phyloP scores from a whole-genome alignment of 148 eudicot genomes.

The Mesembryanthemum crystallinum region DNA sequence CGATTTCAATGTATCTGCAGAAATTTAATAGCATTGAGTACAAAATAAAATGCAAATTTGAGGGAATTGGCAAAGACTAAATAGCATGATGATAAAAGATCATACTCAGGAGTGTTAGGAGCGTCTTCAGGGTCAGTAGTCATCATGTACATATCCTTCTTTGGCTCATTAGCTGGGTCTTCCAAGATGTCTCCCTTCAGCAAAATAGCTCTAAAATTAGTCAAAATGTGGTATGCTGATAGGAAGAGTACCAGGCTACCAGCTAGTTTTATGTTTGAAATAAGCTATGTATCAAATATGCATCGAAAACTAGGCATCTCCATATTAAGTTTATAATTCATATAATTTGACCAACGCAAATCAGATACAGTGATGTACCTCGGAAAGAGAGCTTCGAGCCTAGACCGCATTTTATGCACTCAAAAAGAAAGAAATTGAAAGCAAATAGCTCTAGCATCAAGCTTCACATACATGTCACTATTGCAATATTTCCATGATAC shows the following conservation, averaged over 20 bases:
- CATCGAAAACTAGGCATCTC: background rate
- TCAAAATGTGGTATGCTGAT: background rate
- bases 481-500: background rate
- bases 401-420: background rate
- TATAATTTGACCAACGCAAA: no score
- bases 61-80: background rate
- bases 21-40: background rate
- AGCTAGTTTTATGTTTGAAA: background rate
- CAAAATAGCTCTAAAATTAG: background rate
- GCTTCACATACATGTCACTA: background rate
- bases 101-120: conserved; percentile 79
- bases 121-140: conserved; percentile 86
- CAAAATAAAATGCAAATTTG: background rate
- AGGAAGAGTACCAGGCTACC: no score
- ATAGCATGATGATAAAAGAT: background rate
- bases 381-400: background rate
- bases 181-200: conserved; percentile 89
- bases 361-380: no score
- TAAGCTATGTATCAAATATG: background rate
- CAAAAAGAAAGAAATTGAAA: background rate
- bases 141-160: conserved; percentile 98
- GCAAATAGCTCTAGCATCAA: conserved; percentile 3
- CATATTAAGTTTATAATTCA: background rate
- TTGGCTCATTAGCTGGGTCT: conserved; percentile 87
- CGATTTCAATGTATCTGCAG: conserved; percentile 72